A percentile compares a stretch with the other conserved stretches of the same genome.
These are phyloP conservation scores for Trametes cingulata DNA, from an alignment of 768 basidiomycete genomes.

Conservation along the genomic window DNA sequence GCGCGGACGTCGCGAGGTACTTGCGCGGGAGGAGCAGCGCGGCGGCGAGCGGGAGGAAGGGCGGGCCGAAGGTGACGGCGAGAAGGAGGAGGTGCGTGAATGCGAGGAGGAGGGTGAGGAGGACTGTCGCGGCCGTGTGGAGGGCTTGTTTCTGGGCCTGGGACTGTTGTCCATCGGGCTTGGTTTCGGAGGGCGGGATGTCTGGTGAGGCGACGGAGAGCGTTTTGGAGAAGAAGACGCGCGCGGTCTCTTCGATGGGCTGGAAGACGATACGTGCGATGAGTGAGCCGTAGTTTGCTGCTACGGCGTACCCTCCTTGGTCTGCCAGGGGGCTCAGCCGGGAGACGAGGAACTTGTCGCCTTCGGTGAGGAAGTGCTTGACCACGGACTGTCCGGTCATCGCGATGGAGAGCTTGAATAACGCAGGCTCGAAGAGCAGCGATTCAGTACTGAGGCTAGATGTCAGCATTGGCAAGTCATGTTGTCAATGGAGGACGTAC, in stretches of 20 bases:
- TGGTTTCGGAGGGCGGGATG: not conserved
- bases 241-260: conserved; percentile 90
- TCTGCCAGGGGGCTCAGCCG: conserved; percentile 80
- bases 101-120: conserved; percentile 53
- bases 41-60: conserved; percentile 70
- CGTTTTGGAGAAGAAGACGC: conserved; percentile 83
- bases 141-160: conserved; percentile 21
- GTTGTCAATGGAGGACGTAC: conserved; percentile 26
- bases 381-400: conserved; percentile 89
- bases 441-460: conserved; percentile 23
- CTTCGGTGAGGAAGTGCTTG: conserved; percentile 95
- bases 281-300: conserved; percentile 96
- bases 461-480: not conserved
- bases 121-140: conserved; percentile 46
- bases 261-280: conserved; percentile 92
- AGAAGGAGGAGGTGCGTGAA: conserved; percentile 72
- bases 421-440: conserved; percentile 45
- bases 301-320: conserved; percentile 94
- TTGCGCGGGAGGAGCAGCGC: conserved; percentile 68
- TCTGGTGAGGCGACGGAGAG: conserved; percentile 34
- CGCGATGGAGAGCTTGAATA: conserved; percentile 67
- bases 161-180: not conserved
- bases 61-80: conserved; percentile 70
- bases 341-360: conserved; percentile 88
- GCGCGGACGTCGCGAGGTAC: conserved; percentile 78